Base-by-base conservation (phyloP, 768 basidiomycete genomes). In the Lentinula detonsa region DNA sequence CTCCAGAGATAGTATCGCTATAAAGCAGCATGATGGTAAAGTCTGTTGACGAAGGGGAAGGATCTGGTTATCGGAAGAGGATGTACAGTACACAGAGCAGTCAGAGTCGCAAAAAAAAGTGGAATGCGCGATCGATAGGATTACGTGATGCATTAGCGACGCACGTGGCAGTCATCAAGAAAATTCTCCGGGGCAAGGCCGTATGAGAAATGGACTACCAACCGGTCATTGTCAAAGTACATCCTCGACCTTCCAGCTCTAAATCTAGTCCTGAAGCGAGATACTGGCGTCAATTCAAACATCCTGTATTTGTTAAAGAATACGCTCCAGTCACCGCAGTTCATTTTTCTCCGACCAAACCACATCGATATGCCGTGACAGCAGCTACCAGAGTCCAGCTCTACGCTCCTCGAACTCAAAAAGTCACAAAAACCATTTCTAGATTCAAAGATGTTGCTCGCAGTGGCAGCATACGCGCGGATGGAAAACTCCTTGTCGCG, bases 381-480 rank as follows among this genome's bases (percentile, higher is more conserved):
- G 91, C 95, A 1, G 94, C 93, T 0, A 91, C 95, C 1, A 81
- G 95, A 64, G 86, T 99, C 1, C 92, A 98, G 74, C 90, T 98
- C 69, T 98, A 98, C 74, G 92, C 94, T 2, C 94, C 95, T 13
- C 87, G 93, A 57, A 98, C 96, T 3, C 95, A 98, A 74, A 95
- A 95, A 73, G 86, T 98, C 59, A 91, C 88, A 15, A 98, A 98
- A 80, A 96, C 93, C 2, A 93, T 99, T 60, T 90, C 95, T 33
- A 81, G 97, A 42, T 99, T 99, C 78, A 98, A 97, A 72, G 97
- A 98, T 69, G 88, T 95, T 39, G 95, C 96, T 0, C 79, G 95
- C 61, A 89, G 90, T 66, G 97, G 90, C 3, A 83, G 84, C 66
- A 94, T 99, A 60, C 85, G 97, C 55, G 83, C 80, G 53, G 97